Percentiles rank a stretch among this genome's conserved stretches.
Conservation (phyloP, 106 monocot species). For the Acorus calamus region DNA sequence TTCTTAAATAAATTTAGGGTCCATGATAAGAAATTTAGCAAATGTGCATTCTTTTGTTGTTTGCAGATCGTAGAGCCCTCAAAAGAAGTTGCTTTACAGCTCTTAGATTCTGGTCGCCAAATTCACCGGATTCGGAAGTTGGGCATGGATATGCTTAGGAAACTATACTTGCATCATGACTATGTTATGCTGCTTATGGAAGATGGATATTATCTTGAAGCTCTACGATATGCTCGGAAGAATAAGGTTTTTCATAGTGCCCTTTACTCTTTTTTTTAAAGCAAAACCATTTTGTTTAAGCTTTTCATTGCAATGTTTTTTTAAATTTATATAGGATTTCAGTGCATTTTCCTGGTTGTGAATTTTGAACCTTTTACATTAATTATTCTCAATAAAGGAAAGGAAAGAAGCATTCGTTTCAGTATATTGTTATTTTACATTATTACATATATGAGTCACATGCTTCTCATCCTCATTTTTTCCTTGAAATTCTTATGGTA, state of each 20-base stretch:
- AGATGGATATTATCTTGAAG: constrained; percentile 83
- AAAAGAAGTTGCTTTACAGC: constrained; percentile 76
- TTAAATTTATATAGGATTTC: not conserved
- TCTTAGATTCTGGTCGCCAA: constrained; percentile 47
- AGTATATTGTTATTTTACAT: no score
- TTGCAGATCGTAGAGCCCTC: constrained; percentile 82
- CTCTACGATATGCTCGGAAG: constrained; percentile 77
- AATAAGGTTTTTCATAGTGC: constrained; percentile 46
- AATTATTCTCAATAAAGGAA: no score
- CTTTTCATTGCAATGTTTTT: not conserved
- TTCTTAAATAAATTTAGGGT: no score
- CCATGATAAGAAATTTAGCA: no score
- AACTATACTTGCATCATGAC: constrained; percentile 71
- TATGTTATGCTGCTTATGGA: constrained; percentile 57
- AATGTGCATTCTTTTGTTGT: not conserved
- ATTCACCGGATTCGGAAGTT: constrained; percentile 51
- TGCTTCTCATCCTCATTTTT: no score
- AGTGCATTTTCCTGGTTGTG: no score
- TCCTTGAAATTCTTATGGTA: no score
- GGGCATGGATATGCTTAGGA: constrained; percentile 88
- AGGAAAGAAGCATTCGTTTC: no score
- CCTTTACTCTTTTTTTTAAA: not conserved
- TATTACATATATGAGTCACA: no score
- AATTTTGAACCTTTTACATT: no score
- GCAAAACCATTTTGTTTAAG: not conserved